Evolutionary conservation across 2,329 filamentous ascomycete genomes (phyloP), one percentile per base, ranked within the genome.

Genomic region (Didymella sp.): DNA sequence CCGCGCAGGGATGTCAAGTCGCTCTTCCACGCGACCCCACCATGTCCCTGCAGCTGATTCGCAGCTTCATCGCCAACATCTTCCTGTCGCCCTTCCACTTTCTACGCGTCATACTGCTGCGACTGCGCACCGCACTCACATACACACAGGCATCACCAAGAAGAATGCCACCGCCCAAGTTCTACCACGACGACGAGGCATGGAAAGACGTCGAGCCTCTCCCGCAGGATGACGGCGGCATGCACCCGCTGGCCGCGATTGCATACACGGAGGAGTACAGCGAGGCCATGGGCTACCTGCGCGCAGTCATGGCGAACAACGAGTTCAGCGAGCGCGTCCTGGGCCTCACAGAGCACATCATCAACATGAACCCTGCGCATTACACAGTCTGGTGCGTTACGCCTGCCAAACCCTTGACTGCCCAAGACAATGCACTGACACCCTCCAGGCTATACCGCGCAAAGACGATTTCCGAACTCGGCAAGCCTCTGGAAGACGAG

Each of bases 301-400:
- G 95, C 59, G 93, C 95, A 59, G 85, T 96, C 66, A 99, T 99
- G 94, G 90, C 91, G 13, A 82, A 81, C 44, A 89, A 96, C 73
- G 95, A 99, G 77, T 85, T 89, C 80, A 92, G 90, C 22, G 84
- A 88, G 21, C 85, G 95, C 44, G 90, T 87, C 31, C 83, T 99
- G 40, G 84, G 82, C 28, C 85, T 99, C 60, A 99, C 95, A 4
- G 89, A 92, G 73, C 87, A 94, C 76, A 88, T 99, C 72, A 98
- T 99, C 73, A 82, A 83, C 58, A 87, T 97, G 84, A 99, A 99
- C 77, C 91, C 95, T 15, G 93, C 95, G 0, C 95, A 99, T 80
- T 99, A 99, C 80, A 99, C 95, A 15, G 94, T 98, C 60, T 99
- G 95, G 95, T 85, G 72, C 61, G 78, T 71, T 30, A 38, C 43